Conservation (phyloP, 1,284 basidiomycete species). For the Vanrija pseudolonga region DNA sequence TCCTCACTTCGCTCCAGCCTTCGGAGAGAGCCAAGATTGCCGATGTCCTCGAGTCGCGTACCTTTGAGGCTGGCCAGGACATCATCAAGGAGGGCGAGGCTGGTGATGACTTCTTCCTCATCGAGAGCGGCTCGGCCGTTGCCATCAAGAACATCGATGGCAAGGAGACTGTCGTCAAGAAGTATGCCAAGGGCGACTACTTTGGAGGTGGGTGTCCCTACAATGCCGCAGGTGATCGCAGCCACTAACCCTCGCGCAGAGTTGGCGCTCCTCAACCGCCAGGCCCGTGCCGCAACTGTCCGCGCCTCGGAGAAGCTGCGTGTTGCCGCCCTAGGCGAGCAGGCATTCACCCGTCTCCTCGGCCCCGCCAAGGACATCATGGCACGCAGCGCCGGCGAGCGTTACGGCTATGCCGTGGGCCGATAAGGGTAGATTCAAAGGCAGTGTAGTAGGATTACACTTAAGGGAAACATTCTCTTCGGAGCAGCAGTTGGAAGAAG, state of each 20-base stretch:
- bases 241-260: conserved; percentile 54
- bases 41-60: conserved; percentile 82
- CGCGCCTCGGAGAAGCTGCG: conserved; percentile 75
- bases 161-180: conserved; percentile 67
- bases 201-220: conserved; percentile 73
- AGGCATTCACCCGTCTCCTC: conserved; percentile 89
- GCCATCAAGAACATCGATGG: conserved; percentile 74
- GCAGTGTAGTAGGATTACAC: background rate
- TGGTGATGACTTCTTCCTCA: conserved; percentile 95
- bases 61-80: conserved; percentile 76
- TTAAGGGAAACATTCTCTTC: background rate
- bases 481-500: background rate
- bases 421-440: background rate
- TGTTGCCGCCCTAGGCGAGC: conserved; percentile 87
- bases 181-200: conserved; percentile 86
- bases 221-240: background rate
- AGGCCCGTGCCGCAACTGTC: conserved; percentile 89
- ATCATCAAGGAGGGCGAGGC: conserved; percentile 90
- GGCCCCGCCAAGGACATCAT: conserved; percentile 63
- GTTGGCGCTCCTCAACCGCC: conserved; percentile 74
- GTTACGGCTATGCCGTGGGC: conserved; percentile 34
- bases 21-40: conserved; percentile 94
- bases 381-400: conserved; percentile 48
- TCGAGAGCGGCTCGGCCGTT: conserved; percentile 86
- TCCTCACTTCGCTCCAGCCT: conserved; percentile 78